Conservation (phyloP, 2,329 filamentous ascomycete genomes). For the Bipolaris sorokiniana region DNA sequence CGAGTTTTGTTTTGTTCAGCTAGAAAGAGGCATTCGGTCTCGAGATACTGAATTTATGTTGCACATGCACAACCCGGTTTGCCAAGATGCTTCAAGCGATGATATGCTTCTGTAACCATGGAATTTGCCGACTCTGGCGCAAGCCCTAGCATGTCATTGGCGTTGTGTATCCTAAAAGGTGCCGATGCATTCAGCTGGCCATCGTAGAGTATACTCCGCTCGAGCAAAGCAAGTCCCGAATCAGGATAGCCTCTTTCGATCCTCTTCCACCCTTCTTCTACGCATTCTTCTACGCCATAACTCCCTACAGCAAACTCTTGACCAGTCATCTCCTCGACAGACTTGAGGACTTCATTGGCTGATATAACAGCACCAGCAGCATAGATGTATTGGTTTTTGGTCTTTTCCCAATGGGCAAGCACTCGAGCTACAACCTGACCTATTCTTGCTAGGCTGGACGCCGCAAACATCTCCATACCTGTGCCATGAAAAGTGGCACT, state of each 20-base stretch:
- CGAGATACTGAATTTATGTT: conserved; percentile 13
- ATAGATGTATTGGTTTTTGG: conserved; percentile 48
- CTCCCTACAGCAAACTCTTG: conserved; percentile 42
- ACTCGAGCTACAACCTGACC: conserved; percentile 37
- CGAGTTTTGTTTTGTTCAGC: neutral
- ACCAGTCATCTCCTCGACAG: conserved; percentile 35
- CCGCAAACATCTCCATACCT: conserved; percentile 46
- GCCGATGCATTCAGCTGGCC: conserved; percentile 28
- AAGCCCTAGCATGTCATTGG: conserved; percentile 26
- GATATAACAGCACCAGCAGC: conserved; percentile 41
- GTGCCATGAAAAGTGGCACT: conserved; percentile 48
- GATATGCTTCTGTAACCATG: conserved; percentile 28
- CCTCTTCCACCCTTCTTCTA: conserved; percentile 44
- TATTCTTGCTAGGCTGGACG: conserved; percentile 42
- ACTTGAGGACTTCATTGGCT: conserved; percentile 41
- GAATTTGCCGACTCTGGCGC: conserved; percentile 24
- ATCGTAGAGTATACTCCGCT: conserved; percentile 49
- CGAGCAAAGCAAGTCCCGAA: conserved; percentile 49
- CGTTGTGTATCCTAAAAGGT: conserved; percentile 37
- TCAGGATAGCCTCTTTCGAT: conserved; percentile 48
- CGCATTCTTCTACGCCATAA: conserved; percentile 43
- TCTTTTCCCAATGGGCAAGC: conserved; percentile 39
- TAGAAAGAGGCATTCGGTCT: neutral
- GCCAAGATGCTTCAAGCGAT: conserved; percentile 29
- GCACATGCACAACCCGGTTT: conserved; percentile 46